A percentile compares a stretch with the other conserved stretches of the same genome.
These are phyloP conservation scores for Paspalum vaginatum DNA, from an alignment of 176 grass and related monocot genomes.

Conservation along the genomic window DNA sequence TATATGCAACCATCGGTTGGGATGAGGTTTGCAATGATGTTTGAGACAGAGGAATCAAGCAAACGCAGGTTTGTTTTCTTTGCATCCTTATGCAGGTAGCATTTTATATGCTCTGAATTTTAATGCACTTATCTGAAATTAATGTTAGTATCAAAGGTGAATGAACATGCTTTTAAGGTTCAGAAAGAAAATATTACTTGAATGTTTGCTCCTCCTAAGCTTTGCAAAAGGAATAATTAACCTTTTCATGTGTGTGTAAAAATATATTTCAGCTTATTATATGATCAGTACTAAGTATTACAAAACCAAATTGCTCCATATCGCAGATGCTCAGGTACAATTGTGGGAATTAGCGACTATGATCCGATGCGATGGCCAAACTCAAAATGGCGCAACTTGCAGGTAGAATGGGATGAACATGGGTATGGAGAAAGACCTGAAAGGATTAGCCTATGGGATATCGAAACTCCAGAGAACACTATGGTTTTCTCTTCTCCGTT, in stretches of 20 bases:
- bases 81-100: not conserved
- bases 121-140: slow-evolving; percentile 10
- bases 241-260: not conserved
- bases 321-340: slow-evolving; percentile 82
- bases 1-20: slow-evolving; percentile 86
- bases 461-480: slow-evolving; percentile 82
- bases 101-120: slow-evolving; percentile 5
- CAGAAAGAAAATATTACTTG: not conserved
- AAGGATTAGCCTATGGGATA: slow-evolving; percentile 88
- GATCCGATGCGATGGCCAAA: slow-evolving; percentile 95
- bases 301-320: not conserved
- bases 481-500: slow-evolving; percentile 64
- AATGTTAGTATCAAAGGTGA: not conserved
- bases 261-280: not conserved
- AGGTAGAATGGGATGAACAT: slow-evolving; percentile 98
- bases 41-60: slow-evolving; percentile 95
- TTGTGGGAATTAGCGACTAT: slow-evolving; percentile 72
- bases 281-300: not conserved
- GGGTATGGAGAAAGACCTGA: slow-evolving; percentile 91
- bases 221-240: not conserved
- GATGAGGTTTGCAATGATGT: slow-evolving; percentile 98
- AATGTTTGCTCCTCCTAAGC: not conserved
- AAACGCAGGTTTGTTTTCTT: slow-evolving; percentile 73
- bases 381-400: slow-evolving; percentile 96
- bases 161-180: not conserved